Base-by-base conservation (phyloP, 768 basidiomycete genomes). In the Mycena haematopus region DNA sequence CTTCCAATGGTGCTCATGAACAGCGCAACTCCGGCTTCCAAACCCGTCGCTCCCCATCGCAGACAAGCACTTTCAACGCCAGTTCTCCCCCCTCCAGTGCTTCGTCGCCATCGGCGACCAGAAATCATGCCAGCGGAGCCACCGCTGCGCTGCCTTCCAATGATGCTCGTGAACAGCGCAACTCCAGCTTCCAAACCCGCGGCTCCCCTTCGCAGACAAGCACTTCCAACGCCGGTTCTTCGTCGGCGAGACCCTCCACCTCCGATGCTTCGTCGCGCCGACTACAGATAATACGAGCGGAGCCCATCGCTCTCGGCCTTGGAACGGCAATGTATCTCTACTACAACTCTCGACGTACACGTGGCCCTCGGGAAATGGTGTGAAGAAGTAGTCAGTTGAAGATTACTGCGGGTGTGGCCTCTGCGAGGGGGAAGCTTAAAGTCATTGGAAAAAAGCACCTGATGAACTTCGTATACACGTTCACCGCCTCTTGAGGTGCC, bases 341-440 rank as follows among this genome's bases (percentile, higher is more conserved):
- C 78, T 6, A 87, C 69, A 80, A 86, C 73, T 75, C 64, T 71
- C 81, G 21, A 72, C 78, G 56, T 87, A 88, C 73, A 87, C 85
- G 2, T 72, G 83, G 3, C 80, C 85, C 6, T 72, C 66, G 35
- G 79, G 79, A 33, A 1, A 66, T 46, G 47, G 57, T 42, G 59
- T 61, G 35, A 63, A 63, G 58, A 67, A 63, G 58, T 63, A 63
- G 36, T 14, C 31, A n/a, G n/a, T n/a, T n/a, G n/a, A n/a, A n/a
- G n/a, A n/a, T n/a, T n/a, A n/a, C n/a, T n/a, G n/a, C n/a, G n/a
- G n/a, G n/a, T n/a, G n/a, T n/a, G n/a, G n/a, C n/a, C n/a, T n/a
- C n/a, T n/a, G n/a, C n/a, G n/a, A n/a, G n/a, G n/a, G n/a, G n/a
- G n/a, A n/a, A n/a, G n/a, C n/a, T n/a, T n/a, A n/a, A n/a, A n/a